Evolutionary conservation across 2,329 filamentous ascomycete species (phyloP), one percentile per base, ranked within the genome.

Genomic region (Cryphonectria parasitica): DNA sequence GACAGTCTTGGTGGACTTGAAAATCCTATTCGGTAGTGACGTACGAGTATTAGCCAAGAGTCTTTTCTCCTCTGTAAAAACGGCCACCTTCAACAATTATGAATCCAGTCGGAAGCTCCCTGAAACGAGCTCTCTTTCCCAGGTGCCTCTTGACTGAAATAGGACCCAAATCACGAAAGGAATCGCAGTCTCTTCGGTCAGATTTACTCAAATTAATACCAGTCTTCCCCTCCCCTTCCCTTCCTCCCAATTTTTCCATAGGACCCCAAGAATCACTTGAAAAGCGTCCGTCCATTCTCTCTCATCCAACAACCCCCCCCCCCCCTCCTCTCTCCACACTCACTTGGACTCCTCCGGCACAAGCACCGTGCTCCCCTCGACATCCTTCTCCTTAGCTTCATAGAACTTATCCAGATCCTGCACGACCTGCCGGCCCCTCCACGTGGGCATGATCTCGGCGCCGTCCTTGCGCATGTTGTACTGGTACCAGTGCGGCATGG

Each of bases 401-500:
- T 83, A 82, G 67, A 81, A 78, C 72, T 77, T 79, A 43, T 82
- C 79, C 61, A 84, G 76, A 71, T 87, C 83, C 72, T 80, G 70
- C 36, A 86, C 82, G 31, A 86, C 84, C 78, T 87, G 84, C 58
- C 83, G 78, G 5, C 84, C 85, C 31, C 73, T 78, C 75, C 83
- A 86, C 61, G 81, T 79, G 36, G 74, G 73, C 84, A 86, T 86
- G 69, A 80, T 80, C 28, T 73, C 76, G 73, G 81, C 76, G 31
- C 77, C 79, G 71, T 80, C 79, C 43, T 83, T 81, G 73, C 90
- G 80, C 70, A 87, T n/a, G 22, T 79, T 76, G 74, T 86, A 82
- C 79, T 89, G 84, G 76, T 89, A 84, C 90, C 90, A 93, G 74
- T 88, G 80, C n/a, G 91, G 90, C 74, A 88, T 78, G 0, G 80